These are phyloP conservation scores for Beverwykella pulmonaria DNA, from an alignment of 495 filamentous ascomycete genomes.

Conservation along the genomic window DNA sequence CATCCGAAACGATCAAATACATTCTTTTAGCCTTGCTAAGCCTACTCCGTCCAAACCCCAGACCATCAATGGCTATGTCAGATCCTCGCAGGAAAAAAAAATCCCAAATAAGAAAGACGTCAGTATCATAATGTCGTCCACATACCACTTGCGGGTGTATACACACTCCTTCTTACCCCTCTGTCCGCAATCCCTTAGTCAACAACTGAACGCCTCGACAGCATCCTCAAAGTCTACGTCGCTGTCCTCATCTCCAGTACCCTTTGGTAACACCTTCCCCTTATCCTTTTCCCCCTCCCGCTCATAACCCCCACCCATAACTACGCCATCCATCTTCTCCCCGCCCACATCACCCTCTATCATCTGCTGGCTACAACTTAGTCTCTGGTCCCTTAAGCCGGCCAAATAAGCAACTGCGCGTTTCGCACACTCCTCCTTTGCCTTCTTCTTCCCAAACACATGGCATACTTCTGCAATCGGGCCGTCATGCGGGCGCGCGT, in stretches of 20 bases:
- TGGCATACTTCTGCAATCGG: constrained; percentile 48
- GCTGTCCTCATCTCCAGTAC: background rate
- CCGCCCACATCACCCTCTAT: constrained; percentile 6
- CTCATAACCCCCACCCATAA: background rate
- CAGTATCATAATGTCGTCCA: no score
- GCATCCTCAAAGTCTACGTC: background rate
- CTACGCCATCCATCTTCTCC: background rate
- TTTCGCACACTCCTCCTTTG: constrained; percentile 52
- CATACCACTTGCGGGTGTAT: no score
- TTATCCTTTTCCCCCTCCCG: background rate
- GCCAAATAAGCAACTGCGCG: constrained; percentile 44
- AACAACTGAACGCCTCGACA: background rate
- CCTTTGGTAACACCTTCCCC: background rate
- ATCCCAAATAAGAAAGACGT: no score
- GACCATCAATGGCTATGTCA: no score
- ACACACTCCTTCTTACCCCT: no score
- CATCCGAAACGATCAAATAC: no score
- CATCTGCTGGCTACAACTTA: constrained; percentile 4
- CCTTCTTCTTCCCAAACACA: constrained; percentile 53
- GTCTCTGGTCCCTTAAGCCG: constrained; percentile 39
- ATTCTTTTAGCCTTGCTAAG: no score
- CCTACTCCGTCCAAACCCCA: no score
- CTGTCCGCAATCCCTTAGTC: background rate
- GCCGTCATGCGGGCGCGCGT: constrained; percentile 20
- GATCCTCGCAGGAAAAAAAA: no score